Percentiles rank a stretch among this genome's conserved stretches.
phyloP scores from a whole-genome alignment of 768 basidiomycete genomes.

The Auricularia heimuer region DNA sequence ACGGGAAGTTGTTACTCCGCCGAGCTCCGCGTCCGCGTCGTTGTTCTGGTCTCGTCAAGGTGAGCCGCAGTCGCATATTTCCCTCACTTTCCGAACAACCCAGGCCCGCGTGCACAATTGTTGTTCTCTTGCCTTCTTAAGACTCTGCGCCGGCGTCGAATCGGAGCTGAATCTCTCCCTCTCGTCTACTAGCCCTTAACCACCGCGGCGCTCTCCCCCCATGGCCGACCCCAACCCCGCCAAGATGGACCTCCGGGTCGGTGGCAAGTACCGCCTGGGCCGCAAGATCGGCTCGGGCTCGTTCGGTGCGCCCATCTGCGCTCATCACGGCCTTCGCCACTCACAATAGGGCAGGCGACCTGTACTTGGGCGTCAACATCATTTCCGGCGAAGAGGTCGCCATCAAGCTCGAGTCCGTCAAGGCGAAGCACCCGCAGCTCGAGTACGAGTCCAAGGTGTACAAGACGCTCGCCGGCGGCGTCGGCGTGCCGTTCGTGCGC shows the following conservation, averaged over 20 bases:
- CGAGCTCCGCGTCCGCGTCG: too few relatives aligned
- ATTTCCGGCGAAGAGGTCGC: constrained; percentile 99
- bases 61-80: too few relatives aligned
- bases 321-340: neutral
- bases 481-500: constrained; percentile 95
- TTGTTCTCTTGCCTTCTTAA: too few relatives aligned
- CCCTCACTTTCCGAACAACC: too few relatives aligned
- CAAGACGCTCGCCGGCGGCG: constrained; percentile 99
- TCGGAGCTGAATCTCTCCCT: neutral
- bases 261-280: constrained; percentile 93
- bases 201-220: neutral
- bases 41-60: too few relatives aligned
- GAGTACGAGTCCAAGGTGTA: constrained; percentile 78
- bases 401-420: constrained; percentile 99
- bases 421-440: constrained; percentile 99
- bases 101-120: too few relatives aligned
- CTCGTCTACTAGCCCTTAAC: neutral
- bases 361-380: constrained; percentile 99
- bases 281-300: constrained; percentile 99
- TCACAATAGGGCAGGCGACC: constrained; percentile 57
- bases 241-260: constrained; percentile 72
- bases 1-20: too few relatives aligned
- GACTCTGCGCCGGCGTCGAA: neutral
- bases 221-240: constrained; percentile 61
- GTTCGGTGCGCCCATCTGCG: constrained; percentile 57